Evolutionary conservation across 495 filamentous ascomycete species (phyloP).

Genomic region (Aspergillus kassunensis): DNA sequence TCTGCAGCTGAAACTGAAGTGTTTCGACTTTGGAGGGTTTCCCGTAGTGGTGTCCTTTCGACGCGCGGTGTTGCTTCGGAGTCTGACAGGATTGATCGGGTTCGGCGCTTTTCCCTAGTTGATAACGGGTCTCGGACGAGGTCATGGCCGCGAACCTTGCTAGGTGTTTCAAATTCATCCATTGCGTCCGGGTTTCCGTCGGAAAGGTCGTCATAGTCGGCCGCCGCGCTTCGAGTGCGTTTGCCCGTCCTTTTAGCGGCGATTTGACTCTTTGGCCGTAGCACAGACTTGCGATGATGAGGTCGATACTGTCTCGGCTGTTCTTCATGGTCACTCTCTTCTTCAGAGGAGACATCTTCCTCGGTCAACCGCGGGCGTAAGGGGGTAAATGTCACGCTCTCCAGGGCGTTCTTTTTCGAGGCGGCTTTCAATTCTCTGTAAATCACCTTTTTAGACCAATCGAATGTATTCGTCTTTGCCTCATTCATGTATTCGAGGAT

Average conservation of each 20-base stretch:
- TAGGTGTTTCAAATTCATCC: slow-evolving; percentile 43
- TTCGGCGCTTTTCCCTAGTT: slow-evolving; percentile 29
- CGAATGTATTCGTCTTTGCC: slow-evolving; percentile 32
- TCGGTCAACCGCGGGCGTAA: slow-evolving; percentile 24
- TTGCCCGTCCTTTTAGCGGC: slow-evolving; percentile 43
- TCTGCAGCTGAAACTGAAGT: slow-evolving; percentile 19
- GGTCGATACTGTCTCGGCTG: slow-evolving; percentile 21
- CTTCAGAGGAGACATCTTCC: slow-evolving; percentile 35
- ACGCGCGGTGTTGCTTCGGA: slow-evolving; percentile 27
- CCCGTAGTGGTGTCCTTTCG: slow-evolving; percentile 35
- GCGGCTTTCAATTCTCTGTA: slow-evolving; percentile 40
- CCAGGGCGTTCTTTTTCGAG: slow-evolving; percentile 19
- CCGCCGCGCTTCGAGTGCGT: slow-evolving; percentile 41
- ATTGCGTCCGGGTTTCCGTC: slow-evolving; percentile 37
- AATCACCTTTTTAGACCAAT: slow-evolving; percentile 44
- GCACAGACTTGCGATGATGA: slow-evolving; percentile 46
- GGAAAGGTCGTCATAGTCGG: slow-evolving; percentile 27
- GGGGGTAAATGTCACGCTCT: slow-evolving; percentile 33
- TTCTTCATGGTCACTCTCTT: slow-evolving; percentile 29
- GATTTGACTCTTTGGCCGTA: slow-evolving; percentile 45
- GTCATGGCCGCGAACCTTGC: slow-evolving; percentile 39
- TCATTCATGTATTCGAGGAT: slow-evolving; percentile 37
- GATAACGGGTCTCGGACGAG: slow-evolving; percentile 43
- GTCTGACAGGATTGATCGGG: slow-evolving; percentile 34
- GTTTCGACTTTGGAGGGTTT: slow-evolving; percentile 28